A percentile compares a stretch with the other conserved stretches of the same genome.
These are phyloP conservation scores for Trifolium repens DNA, from an alignment of 306 rosid genomes.

Conservation along the genomic window DNA sequence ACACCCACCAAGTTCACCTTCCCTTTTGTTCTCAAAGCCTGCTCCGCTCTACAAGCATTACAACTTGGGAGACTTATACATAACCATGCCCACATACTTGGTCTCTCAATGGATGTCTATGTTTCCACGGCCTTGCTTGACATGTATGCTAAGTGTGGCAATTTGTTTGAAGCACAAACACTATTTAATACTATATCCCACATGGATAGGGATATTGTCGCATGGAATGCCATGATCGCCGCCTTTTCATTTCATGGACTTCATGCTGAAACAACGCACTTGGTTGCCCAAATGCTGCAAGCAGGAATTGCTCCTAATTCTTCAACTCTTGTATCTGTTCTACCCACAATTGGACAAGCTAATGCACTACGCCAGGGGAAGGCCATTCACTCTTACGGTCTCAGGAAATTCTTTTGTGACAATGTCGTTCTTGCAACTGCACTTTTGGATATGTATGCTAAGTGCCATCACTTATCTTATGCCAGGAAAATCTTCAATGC, in stretches of 20 bases:
- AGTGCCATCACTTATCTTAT: constrained; percentile 48
- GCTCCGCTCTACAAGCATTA: constrained; percentile 47
- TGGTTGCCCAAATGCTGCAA: constrained; percentile 48
- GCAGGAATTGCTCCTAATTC: constrained; percentile 51
- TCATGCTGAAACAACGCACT: constrained; percentile 31
- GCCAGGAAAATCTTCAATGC: constrained; percentile 46
- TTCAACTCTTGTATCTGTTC: constrained; percentile 55
- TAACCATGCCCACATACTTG: constrained; percentile 41
- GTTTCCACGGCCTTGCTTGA: constrained; percentile 55
- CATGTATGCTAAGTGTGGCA: constrained; percentile 57
- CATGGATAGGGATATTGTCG: constrained; percentile 51
- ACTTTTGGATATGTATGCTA: constrained; percentile 60
- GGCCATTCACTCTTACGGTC: constrained; percentile 49
- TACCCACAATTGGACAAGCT: constrained; percentile 51
- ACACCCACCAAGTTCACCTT: constrained; percentile 55
- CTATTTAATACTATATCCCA: constrained; percentile 42
- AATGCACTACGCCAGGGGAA: constrained; percentile 49
- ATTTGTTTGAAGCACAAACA: constrained; percentile 44
- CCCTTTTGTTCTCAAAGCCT: constrained; percentile 59
- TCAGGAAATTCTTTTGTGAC: constrained; percentile 42
- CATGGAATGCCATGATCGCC: constrained; percentile 56
- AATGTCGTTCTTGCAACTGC: constrained; percentile 54
- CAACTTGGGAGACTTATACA: constrained; percentile 52
- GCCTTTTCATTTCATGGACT: constrained; percentile 50
- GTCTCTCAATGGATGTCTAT: constrained; percentile 49